These are phyloP conservation scores for Pyracantha coccinea DNA, from an alignment of 331 rosid species.

Conservation along the genomic window DNA sequence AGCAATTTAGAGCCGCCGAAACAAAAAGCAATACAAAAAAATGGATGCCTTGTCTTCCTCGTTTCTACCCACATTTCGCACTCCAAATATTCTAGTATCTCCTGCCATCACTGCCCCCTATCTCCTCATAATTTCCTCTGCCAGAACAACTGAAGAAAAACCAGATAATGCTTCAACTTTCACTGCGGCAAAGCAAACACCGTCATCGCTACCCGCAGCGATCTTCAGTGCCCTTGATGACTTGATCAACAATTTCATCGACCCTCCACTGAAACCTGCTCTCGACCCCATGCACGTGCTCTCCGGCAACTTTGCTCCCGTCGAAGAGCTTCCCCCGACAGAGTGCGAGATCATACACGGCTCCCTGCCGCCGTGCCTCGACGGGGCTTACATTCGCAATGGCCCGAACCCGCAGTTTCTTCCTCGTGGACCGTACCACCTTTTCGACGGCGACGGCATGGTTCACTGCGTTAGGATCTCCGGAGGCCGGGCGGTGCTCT, in stretches of 20 bases:
- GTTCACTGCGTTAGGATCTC: slow-evolving; percentile 62
- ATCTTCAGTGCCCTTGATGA: slow-evolving; percentile 53
- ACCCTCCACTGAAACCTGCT: slow-evolving; percentile 57
- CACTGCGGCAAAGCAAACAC: not conserved
- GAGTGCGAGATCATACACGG: slow-evolving; percentile 46
- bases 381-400: slow-evolving; percentile 81
- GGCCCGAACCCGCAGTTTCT: slow-evolving; percentile 93
- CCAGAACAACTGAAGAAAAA: slow-evolving; percentile 32
- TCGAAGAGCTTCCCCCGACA: slow-evolving; percentile 67
- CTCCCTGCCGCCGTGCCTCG: slow-evolving; percentile 43
- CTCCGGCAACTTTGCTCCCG: slow-evolving; percentile 67
- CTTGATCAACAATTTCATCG: slow-evolving; percentile 76
- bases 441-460: slow-evolving; percentile 92
- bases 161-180: slow-evolving; percentile 4
- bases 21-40: not conserved
- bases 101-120: not conserved
- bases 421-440: slow-evolving; percentile 91
- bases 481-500: slow-evolving; percentile 51
- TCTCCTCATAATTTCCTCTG: slow-evolving; percentile 21
- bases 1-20: too few relatives aligned
- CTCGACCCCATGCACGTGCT: slow-evolving; percentile 61
- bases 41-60: slow-evolving; percentile 35
- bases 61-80: slow-evolving; percentile 20
- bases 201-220: slow-evolving; percentile 9
- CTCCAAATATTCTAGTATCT: not conserved